A percentile compares a stretch with the other conserved stretches of the same genome.
Evolutionary conservation across 2,329 filamentous ascomycete species (phyloP).

Genomic region (Fusarium aywerte): DNA sequence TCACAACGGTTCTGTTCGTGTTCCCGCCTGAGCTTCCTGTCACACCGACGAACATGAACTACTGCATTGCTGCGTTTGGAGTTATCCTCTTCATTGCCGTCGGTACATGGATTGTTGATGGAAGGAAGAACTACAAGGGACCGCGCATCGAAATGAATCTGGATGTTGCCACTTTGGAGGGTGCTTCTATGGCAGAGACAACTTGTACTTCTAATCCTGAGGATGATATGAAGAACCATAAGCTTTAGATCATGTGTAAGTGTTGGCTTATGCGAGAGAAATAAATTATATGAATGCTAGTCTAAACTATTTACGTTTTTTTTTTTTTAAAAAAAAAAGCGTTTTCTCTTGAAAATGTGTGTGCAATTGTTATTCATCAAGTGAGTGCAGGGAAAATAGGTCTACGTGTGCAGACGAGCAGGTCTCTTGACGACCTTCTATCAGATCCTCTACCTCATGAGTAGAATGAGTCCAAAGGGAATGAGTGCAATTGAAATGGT

Average conservation of each 20-base stretch:
- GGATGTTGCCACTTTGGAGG: slow-evolving; percentile 30
- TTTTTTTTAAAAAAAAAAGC: no score
- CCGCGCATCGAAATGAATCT: slow-evolving; percentile 42
- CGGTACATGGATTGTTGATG: slow-evolving; percentile 60
- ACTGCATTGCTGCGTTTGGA: slow-evolving; percentile 61
- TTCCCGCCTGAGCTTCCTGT: slow-evolving; percentile 76
- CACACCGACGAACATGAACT: slow-evolving; percentile 75
- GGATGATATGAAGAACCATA: slow-evolving; percentile 22
- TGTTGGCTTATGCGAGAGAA: not conserved
- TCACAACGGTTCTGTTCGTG: slow-evolving; percentile 81
- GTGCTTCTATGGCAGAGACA: slow-evolving; percentile 34
- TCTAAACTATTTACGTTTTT: no score
- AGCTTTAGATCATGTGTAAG: not conserved
- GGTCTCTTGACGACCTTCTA: no score
- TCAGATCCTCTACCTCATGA: no score
- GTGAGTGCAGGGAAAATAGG: no score
- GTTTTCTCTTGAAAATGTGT: no score
- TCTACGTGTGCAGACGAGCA: no score
- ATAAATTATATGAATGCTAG: not conserved
- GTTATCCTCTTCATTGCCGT: slow-evolving; percentile 59
- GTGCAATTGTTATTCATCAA: no score
- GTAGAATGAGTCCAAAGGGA: no score
- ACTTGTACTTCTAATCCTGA: slow-evolving; percentile 32
- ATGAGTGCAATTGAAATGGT: no score
- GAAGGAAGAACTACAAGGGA: slow-evolving; percentile 59